A percentile compares a stretch with the other conserved stretches of the same genome.
Evolutionary conservation across 371 early-diverging fungal genomes (phyloP).

Genomic region (Mucor indicus): DNA sequence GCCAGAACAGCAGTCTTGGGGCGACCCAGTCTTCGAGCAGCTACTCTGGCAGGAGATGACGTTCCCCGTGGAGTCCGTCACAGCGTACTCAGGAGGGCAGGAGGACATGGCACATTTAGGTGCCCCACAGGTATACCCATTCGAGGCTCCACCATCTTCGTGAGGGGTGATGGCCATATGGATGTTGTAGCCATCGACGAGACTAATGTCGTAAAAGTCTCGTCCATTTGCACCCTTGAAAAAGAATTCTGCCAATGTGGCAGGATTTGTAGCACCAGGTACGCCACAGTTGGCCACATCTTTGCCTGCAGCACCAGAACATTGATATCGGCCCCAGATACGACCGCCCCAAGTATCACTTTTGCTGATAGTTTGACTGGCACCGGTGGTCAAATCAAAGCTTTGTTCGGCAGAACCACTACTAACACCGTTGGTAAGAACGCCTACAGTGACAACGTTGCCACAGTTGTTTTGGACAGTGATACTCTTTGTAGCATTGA

Average conservation of each 20-base stretch:
- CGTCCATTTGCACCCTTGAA: slow-evolving; percentile 35
- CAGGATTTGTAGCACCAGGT: slow-evolving; percentile 44
- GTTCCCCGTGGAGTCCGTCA: slow-evolving; percentile 26
- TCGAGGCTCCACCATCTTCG: slow-evolving; percentile 3
- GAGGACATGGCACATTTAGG: slow-evolving; percentile 25
- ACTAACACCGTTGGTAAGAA: slow-evolving; percentile 35
- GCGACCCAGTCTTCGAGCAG: slow-evolving; percentile 23
- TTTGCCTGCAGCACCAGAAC: slow-evolving; percentile 25
- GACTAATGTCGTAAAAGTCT: slow-evolving; percentile 46
- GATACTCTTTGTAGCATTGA: slow-evolving; percentile 19
- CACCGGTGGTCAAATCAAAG: slow-evolving; percentile 34
- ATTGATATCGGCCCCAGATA: slow-evolving; percentile 37
- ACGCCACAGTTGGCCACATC: slow-evolving; percentile 19
- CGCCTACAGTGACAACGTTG: slow-evolving; percentile 30
- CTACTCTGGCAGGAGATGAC: slow-evolving; percentile 33
- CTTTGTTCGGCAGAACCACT: slow-evolving; percentile 14
- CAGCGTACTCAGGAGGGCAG: slow-evolving; percentile 32
- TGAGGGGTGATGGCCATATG: slow-evolving; percentile 30
- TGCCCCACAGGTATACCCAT: slow-evolving; percentile 34
- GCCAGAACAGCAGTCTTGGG: slow-evolving; percentile 35
- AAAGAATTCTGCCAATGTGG: slow-evolving; percentile 49
- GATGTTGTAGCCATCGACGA: slow-evolving; percentile 47
- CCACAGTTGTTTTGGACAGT: slow-evolving; percentile 31
- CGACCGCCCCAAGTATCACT: slow-evolving; percentile 47
- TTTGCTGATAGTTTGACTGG: slow-evolving; percentile 24